Conservation (phyloP, 2,329 filamentous ascomycete genomes). For the Phaeosphaeria sp. region DNA sequence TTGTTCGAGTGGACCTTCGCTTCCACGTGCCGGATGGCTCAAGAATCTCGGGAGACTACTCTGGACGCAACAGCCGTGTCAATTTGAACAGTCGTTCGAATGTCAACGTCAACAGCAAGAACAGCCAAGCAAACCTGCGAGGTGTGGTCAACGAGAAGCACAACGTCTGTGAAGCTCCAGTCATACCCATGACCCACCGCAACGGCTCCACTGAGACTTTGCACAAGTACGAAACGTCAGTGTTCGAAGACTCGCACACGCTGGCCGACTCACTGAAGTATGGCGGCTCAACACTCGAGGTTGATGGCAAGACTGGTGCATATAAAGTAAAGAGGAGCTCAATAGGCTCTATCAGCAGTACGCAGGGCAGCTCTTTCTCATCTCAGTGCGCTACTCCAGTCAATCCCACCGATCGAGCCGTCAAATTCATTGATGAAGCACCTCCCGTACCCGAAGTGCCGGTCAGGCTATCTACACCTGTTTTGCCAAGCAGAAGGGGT, state of each 20-base stretch:
- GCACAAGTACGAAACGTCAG: slow-evolving; percentile 34
- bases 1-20: slow-evolving; percentile 74
- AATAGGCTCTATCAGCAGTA: slow-evolving; percentile 17
- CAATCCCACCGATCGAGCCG: slow-evolving; percentile 25
- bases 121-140: slow-evolving; percentile 26
- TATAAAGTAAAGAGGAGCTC: slow-evolving; percentile 43
- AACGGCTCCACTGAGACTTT: slow-evolving; percentile 38
- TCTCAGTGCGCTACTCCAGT: slow-evolving; percentile 14
- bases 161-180: slow-evolving; percentile 11
- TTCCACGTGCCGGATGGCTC: slow-evolving; percentile 79
- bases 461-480: slow-evolving; percentile 30
- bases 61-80: slow-evolving; percentile 23
- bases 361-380: slow-evolving; percentile 11
- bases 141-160: slow-evolving; percentile 30
- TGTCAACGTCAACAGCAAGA: not conserved
- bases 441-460: slow-evolving; percentile 39
- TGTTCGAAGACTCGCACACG: slow-evolving; percentile 42
- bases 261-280: slow-evolving; percentile 44
- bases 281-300: slow-evolving; percentile 39
- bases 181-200: slow-evolving; percentile 11
- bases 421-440: slow-evolving; percentile 16
- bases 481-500: slow-evolving; percentile 10
- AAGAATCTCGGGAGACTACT: slow-evolving; percentile 51
- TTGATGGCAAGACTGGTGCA: slow-evolving; percentile 38
- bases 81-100: slow-evolving; percentile 23